Base-by-base conservation (phyloP, 805 yeast species). In the Cyberlindnera saturnus region DNA sequence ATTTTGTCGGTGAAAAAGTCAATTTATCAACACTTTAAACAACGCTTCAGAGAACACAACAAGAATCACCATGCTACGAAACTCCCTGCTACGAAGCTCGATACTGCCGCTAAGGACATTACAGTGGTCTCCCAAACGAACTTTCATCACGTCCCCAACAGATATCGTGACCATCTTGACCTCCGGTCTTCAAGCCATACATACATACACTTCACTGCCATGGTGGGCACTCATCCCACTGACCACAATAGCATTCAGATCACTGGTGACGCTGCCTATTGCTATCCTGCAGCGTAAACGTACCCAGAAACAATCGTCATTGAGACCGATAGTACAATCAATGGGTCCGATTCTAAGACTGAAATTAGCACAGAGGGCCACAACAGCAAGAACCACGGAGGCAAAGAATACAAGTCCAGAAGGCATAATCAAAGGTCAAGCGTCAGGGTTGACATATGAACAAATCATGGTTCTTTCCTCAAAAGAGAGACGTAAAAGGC, bases 171-270 rank as follows among this genome's bases (percentile, higher is more conserved):
- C 55, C 3, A 20, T 43, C 3, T 48, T 59, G 20, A 61, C 69
- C 0, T 60, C 62, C 10, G 44, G 61, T 10, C 50, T 82, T 17
- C 76, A 74, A 45, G 46, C 65, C 1, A 39, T 77, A 1, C 91
- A 85, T 61, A 62, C 71, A 8, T 43, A 55, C n/a, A 59, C 80
- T 0, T 84, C 85, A 0, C 53, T 90, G 3, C 88, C 95, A 4
- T 90, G 97, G 96, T 79, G 86, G 71, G 75, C 77, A 0, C 64
- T 88, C 32, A 82, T 90, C 9, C 97, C 97, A 0, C 30, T 79
- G 5, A 65, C 85, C 0, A 86, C 96, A 0, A 59, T 89, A 19
- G 65, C 78, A 0, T 60, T 90, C 17, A 71, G 97, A 50, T 58
- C 84, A 0, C 49, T 70, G 2, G 68, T 85, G 60, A 90, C 96